Base-by-base conservation (phyloP, 768 basidiomycete species). In the Psilocybe cubensis region DNA sequence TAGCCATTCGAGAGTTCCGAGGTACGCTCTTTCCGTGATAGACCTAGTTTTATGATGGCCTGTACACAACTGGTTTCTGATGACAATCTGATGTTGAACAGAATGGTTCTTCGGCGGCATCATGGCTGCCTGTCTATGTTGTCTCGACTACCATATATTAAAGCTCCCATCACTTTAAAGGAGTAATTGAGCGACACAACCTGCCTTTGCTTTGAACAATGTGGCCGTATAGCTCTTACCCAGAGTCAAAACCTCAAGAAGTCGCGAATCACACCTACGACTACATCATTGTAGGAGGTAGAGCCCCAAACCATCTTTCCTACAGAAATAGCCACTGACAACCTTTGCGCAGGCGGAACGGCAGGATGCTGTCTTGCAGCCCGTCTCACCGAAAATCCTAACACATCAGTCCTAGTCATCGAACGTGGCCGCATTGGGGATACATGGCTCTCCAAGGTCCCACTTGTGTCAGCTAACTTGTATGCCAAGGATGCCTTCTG, bases 261-360 rank as follows among this genome's bases (percentile, higher is more conserved):
- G 48, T 50, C 9, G 48, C 48, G 18, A 20, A 50, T 28, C 25
- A 31, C 12, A 50, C 27, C 28, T 52, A 31, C 47, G 53, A 54
- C 27, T 47, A 47, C 24, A 54, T 46, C n/a, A 8, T 54, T 23
- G 53, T 54, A 8, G 44, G 53, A 46, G 53, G 53, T 38, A 35
- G n/a, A n/a, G n/a, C n/a, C n/a, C n/a, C n/a, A 11, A 33, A 42
- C 21, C 8, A 7, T 12, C 12, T 45, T 17, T 33, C 14, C 11
- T 14, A 3, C 14, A 7, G n/a, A n/a, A n/a, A n/a, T n/a, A 23
- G 12, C 14, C 14, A 9, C 41, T 2, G 35, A 38, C 1, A 2
- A 27, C 17, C 18, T 7, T 35, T 20, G 8, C n/a, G 12, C 21
- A 54, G 53, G 53, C 8, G 31, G 53, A 33, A 54, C 53, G 4